These are phyloP conservation scores for Neodidymelliopsis sp. DNA, from an alignment of 2,329 filamentous ascomycete genomes.

Conservation along the genomic window DNA sequence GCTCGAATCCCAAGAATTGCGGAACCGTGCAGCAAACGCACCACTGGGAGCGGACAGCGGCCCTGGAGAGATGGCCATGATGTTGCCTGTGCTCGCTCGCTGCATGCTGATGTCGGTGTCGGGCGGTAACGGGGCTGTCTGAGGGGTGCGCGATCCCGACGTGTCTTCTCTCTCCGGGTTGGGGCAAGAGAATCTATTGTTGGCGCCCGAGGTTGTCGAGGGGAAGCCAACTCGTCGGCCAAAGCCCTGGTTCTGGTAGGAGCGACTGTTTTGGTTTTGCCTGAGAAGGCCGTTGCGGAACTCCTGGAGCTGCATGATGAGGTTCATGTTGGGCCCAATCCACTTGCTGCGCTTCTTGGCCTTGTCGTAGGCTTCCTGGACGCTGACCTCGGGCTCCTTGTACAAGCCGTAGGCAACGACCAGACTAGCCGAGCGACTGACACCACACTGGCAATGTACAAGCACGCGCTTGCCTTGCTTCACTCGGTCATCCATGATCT, in stretches of 20 bases:
- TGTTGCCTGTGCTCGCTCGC: slow-evolving; percentile 55
- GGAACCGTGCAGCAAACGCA: slow-evolving; percentile 46
- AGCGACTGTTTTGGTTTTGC: slow-evolving; percentile 41
- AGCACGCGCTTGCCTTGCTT: slow-evolving; percentile 79
- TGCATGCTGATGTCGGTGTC: slow-evolving; percentile 58
- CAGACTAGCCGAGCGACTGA: slow-evolving; percentile 82
- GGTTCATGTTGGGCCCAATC: slow-evolving; percentile 91
- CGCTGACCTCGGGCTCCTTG: slow-evolving; percentile 76
- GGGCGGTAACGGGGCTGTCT: slow-evolving; percentile 49
- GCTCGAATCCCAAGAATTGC: slow-evolving; percentile 51
- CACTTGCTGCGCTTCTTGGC: slow-evolving; percentile 83
- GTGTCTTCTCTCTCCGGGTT: slow-evolving; percentile 42
- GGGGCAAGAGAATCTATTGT: slow-evolving; percentile 36
- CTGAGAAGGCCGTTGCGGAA: slow-evolving; percentile 64
- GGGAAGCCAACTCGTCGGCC: slow-evolving; percentile 44
- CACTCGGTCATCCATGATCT: slow-evolving; percentile 76
- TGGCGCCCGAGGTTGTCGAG: slow-evolving; percentile 31
- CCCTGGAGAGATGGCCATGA: slow-evolving; percentile 52
- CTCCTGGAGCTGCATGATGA: slow-evolving; percentile 88
- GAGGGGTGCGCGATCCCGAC: slow-evolving; percentile 46
- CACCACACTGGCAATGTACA: slow-evolving; percentile 85
- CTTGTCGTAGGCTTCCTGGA: slow-evolving; percentile 83
- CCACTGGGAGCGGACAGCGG: slow-evolving; percentile 51
- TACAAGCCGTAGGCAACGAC: slow-evolving; percentile 88
- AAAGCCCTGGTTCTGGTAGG: slow-evolving; percentile 42